Conservation (phyloP, 2,329 filamentous ascomycete genomes). For the Aspergillus phoenicis region DNA sequence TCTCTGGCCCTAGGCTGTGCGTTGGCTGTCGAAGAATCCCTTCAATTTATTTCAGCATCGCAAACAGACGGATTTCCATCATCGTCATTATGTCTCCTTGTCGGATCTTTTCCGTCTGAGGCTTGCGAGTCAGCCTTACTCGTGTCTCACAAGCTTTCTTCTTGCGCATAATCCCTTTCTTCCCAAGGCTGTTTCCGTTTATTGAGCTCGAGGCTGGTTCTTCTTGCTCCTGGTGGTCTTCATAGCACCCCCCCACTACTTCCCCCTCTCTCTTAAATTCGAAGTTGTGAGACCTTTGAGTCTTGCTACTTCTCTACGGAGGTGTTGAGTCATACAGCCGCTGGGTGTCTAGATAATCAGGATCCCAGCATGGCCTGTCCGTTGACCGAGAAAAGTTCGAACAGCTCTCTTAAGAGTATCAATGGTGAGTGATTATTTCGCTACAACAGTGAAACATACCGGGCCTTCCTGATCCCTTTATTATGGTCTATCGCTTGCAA, state of each 20-base stretch:
- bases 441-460: not conserved
- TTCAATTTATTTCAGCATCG: not conserved
- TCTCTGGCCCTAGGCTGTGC: not conserved
- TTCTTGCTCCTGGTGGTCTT: not conserved
- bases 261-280: not conserved
- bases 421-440: constrained; percentile 8
- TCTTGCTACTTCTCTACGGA: constrained; percentile 9
- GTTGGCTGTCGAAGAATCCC: not conserved
- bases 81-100: constrained; percentile 17
- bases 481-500: not conserved
- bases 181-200: not conserved
- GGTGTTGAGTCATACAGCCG: not conserved
- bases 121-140: constrained; percentile 12
- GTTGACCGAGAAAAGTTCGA: constrained; percentile 19
- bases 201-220: not conserved
- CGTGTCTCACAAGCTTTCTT: constrained; percentile 9
- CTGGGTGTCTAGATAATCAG: not conserved
- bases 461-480: not conserved
- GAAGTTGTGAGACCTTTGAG: constrained; percentile 3
- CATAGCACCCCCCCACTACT: not conserved
- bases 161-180: not conserved
- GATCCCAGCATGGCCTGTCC: constrained; percentile 20
- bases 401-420: constrained; percentile 17
- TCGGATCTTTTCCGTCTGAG: constrained; percentile 11
- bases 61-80: not conserved